Percentiles rank a stretch among this genome's conserved stretches.
phyloP scores from a whole-genome alignment of 306 rosid species.

The Canavalia gladiata region DNA sequence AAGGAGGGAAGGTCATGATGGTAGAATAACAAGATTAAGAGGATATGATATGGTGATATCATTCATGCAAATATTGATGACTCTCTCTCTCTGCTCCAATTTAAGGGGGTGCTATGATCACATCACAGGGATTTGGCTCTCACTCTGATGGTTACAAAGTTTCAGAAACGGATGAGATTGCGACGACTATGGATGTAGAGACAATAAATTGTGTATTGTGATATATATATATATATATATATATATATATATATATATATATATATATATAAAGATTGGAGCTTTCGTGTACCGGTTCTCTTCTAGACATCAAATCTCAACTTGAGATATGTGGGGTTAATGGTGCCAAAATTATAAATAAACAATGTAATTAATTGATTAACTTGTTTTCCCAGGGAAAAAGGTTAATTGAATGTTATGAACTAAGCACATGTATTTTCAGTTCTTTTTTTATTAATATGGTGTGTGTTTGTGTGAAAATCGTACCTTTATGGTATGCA shows the following conservation, averaged over 20 bases:
- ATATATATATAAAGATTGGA: neutral
- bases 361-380: neutral
- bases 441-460: no score
- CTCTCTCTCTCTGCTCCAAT: neutral
- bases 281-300: constrained; percentile 57
- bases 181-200: constrained; percentile 55
- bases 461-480: no score
- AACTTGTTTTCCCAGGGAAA: no score
- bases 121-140: constrained; percentile 62
- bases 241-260: no score
- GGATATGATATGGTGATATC: constrained; percentile 1
- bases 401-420: no score
- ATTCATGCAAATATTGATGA: constrained; percentile 49
- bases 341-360: neutral
- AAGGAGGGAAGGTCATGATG: constrained; percentile 74
- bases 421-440: no score
- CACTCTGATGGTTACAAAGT: constrained; percentile 81
- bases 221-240: no score
- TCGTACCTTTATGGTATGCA: no score
- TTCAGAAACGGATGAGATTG: constrained; percentile 49
- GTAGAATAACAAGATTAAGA: neutral
- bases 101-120: constrained; percentile 37
- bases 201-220: neutral
- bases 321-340: neutral
- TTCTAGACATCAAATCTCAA: neutral